Evolutionary conservation across 2,329 filamentous ascomycete species (phyloP), one percentile per base, ranked within the genome.

Genomic region (Colletotrichum echinochloae): DNA sequence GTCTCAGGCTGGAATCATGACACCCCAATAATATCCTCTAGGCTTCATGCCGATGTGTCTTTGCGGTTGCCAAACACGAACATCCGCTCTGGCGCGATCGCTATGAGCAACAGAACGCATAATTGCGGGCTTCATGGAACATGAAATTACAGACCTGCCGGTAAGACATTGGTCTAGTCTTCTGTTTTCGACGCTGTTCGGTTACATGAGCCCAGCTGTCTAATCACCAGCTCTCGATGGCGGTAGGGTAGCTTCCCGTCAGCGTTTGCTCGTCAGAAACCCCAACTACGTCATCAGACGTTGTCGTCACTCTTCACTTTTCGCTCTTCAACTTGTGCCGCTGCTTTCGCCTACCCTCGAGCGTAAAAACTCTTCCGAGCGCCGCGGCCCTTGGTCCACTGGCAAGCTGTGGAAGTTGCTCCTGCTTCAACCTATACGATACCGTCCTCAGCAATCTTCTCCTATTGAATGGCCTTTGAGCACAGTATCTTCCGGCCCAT

Each of bases 251-350:
- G 48, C n/a, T 46, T 35, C 41, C 60, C 35, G 44, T 48, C 60
- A 68, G 51, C 30, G 23, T 59, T 59, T 65, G 60, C 28, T 41
- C 41, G 16, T 52, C 52, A 54, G 65, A 52, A 59, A 57, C 46
- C 52, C 52, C 52, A 59, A 68, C 9, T 39, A 52, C 52, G 59
- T 65, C 52, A 59, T 68, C 51, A 35, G 35, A 35, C 30, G 7
- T 16, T 55, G 37, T 30, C 39, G 28, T 59, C 11, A 64, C n/a
- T 46, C 49, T 46, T 46, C 6, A 57, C 37, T 46, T 48, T 44
- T 33, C 28, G 14, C n/a, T 16, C 33, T 41, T 33, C 16, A 41
- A 16, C 18, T 11, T 30, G 16, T 20, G 23, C 44, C 18, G 55
- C 55, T 37, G n/a, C 18, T 23, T 26, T 46, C 37, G 18, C 55